A percentile compares a stretch with the other conserved stretches of the same genome.
Evolutionary conservation across 2,329 filamentous ascomycete genomes (phyloP).

Genomic region (Chaetomiaceae sp.): DNA sequence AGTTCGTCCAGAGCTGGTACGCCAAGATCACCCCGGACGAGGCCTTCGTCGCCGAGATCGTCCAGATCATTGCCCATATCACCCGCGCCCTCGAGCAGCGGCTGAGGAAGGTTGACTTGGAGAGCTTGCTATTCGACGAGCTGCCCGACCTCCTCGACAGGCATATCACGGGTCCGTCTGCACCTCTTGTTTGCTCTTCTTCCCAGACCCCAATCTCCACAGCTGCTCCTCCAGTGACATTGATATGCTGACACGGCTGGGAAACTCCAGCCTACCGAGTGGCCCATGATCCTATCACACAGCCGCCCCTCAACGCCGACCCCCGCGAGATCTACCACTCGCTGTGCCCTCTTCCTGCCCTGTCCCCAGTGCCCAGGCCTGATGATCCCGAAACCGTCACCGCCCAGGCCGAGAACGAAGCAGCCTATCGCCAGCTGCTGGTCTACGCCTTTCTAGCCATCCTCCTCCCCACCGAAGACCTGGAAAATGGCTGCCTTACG

Average conservation of each 20-base stretch:
- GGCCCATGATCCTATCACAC: slow-evolving; percentile 54
- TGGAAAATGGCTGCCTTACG: slow-evolving; percentile 81
- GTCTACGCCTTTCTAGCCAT: slow-evolving; percentile 76
- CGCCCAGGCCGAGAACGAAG: slow-evolving; percentile 71
- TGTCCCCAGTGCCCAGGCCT: slow-evolving; percentile 67
- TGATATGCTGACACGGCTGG: slow-evolving; percentile 18
- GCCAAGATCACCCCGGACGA: slow-evolving; percentile 86
- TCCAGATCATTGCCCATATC: slow-evolving; percentile 89
- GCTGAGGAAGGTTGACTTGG: slow-evolving; percentile 74
- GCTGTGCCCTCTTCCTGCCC: slow-evolving; percentile 71
- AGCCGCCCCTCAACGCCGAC: slow-evolving; percentile 56
- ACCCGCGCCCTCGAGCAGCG: slow-evolving; percentile 84
- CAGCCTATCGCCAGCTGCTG: slow-evolving; percentile 80
- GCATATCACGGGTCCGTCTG: slow-evolving; percentile 66
- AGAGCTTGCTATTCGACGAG: slow-evolving; percentile 80
- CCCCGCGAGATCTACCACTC: slow-evolving; percentile 74
- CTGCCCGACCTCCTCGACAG: slow-evolving; percentile 74
- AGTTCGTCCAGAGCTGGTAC: slow-evolving; percentile 94
- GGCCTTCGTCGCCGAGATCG: slow-evolving; percentile 77
- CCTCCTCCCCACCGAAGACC: slow-evolving; percentile 84
- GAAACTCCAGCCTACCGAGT: slow-evolving; percentile 62
- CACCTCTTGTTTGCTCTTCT: not conserved
- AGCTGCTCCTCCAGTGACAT: not conserved
- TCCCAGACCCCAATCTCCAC: too few species aligned
- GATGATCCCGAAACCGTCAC: slow-evolving; percentile 46